These are phyloP conservation scores for Chenopodium album DNA, from an alignment of 148 eudicot genomes.

Conservation along the genomic window DNA sequence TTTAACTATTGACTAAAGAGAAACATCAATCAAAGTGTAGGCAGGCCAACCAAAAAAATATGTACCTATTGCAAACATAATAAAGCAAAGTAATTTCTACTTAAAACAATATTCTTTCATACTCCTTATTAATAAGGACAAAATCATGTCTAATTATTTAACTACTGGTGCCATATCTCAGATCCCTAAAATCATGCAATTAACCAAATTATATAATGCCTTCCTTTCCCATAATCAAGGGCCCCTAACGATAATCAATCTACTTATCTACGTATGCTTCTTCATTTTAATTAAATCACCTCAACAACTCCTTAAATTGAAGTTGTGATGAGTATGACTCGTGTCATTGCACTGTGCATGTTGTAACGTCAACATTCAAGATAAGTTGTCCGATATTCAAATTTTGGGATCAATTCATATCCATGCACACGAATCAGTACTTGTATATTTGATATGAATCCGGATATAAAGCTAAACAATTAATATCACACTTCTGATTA, in stretches of 20 bases:
- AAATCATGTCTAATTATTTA: not conserved
- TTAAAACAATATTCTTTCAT: not conserved
- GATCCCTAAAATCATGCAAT: conserved; percentile 18
- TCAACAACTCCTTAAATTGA: not conserved
- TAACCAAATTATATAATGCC: not conserved
- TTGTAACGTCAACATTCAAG: too few species aligned
- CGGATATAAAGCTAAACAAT: too few species aligned
- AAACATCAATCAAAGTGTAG: not conserved
- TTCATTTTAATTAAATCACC: not conserved
- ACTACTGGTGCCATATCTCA: not conserved
- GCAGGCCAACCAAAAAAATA: not conserved
- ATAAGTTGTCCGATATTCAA: too few species aligned
- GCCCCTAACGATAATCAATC: not conserved
- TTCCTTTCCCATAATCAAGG: not conserved
- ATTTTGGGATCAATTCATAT: too few species aligned
- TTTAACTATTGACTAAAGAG: not conserved
- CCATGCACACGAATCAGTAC: too few species aligned
- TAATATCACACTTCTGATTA: too few species aligned
- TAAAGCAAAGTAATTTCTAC: not conserved
- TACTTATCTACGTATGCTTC: not conserved
- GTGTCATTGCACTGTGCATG: too few species aligned
- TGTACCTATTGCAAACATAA: not conserved
- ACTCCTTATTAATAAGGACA: not conserved
- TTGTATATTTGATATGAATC: too few species aligned
- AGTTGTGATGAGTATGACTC: too few species aligned